Percentiles rank a stretch among this genome's conserved stretches.
Conservation (phyloP, 208 protist species). For the Trypanosoma vivax region DNA sequence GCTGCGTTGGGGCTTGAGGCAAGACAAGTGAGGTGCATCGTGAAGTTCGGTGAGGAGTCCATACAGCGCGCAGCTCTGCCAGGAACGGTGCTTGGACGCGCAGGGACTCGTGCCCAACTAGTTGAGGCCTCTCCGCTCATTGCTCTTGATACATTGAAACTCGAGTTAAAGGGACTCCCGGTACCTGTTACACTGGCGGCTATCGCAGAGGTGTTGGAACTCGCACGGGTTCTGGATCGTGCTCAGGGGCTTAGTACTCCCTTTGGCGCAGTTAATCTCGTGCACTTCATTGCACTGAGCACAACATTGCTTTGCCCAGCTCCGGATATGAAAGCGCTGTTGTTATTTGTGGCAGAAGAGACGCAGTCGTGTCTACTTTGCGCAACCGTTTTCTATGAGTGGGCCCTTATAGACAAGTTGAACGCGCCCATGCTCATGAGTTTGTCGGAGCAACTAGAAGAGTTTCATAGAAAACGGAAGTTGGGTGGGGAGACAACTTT, state of each 20-base stretch:
- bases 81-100: background rate
- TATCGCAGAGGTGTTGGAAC: conserved; percentile 40
- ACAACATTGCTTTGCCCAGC: conserved; percentile 35
- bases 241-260: conserved; percentile 23
- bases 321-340: conserved; percentile 11
- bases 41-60: conserved; percentile 15
- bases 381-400: conserved; percentile 22
- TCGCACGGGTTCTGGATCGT: conserved; percentile 39
- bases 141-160: conserved; percentile 1
- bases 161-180: background rate
- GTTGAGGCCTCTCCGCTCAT: conserved; percentile 10
- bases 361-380: conserved; percentile 9
- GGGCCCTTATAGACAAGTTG: conserved; percentile 17
- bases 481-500: background rate
- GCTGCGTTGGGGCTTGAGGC: conserved; percentile 10
- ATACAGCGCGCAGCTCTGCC: background rate
- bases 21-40: conserved; percentile 18
- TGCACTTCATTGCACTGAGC: conserved; percentile 34
- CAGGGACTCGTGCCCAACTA: conserved; percentile 1
- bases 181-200: conserved; percentile 1
- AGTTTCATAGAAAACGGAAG: background rate
- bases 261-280: conserved; percentile 26
- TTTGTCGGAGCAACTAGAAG: conserved; percentile 6
- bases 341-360: conserved; percentile 6
- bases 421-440: conserved; percentile 5